Evolutionary conservation across 257 asterid species (phyloP).

Genomic region (Solanum piurae): DNA sequence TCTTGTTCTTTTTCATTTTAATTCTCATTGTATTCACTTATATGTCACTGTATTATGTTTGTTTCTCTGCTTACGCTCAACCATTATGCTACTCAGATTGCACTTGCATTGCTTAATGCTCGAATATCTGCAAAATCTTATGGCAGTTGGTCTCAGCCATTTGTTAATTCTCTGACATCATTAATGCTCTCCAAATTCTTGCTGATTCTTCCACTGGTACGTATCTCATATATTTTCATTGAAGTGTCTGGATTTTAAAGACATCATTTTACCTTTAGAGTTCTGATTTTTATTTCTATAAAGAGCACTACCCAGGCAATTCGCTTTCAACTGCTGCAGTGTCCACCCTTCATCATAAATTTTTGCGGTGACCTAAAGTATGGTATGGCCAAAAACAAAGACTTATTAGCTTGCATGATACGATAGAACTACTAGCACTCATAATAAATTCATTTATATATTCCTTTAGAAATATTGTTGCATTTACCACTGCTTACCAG

Average conservation of each 20-base stretch:
- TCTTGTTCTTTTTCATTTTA: background rate
- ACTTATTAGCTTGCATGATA: background rate
- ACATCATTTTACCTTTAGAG: background rate
- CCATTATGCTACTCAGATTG: slow-evolving; percentile 33
- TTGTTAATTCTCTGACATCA: slow-evolving; percentile 41
- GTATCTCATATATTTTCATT: slow-evolving; percentile 9
- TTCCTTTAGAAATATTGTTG: background rate
- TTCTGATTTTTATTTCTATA: slow-evolving; percentile 8
- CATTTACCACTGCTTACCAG: background rate
- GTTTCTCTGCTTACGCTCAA: background rate
- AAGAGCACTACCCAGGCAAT: slow-evolving; percentile 84
- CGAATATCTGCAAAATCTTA: slow-evolving; percentile 72
- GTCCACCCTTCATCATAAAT: slow-evolving; percentile 54
- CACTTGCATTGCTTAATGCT: slow-evolving; percentile 71
- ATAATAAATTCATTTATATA: background rate
- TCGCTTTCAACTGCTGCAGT: slow-evolving; percentile 73
- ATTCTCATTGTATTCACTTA: background rate
- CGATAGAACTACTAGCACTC: background rate
- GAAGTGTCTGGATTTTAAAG: background rate
- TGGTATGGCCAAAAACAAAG: slow-evolving; percentile 33
- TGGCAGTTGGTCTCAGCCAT: slow-evolving; percentile 56
- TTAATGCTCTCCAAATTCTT: slow-evolving; percentile 79
- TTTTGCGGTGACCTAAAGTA: slow-evolving; percentile 88
- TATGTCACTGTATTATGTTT: background rate
- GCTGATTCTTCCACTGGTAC: slow-evolving; percentile 78